Evolutionary conservation across 2,329 filamentous ascomycete genomes (phyloP), one percentile per base, ranked within the genome.

Genomic region (Zarea fungicola): DNA sequence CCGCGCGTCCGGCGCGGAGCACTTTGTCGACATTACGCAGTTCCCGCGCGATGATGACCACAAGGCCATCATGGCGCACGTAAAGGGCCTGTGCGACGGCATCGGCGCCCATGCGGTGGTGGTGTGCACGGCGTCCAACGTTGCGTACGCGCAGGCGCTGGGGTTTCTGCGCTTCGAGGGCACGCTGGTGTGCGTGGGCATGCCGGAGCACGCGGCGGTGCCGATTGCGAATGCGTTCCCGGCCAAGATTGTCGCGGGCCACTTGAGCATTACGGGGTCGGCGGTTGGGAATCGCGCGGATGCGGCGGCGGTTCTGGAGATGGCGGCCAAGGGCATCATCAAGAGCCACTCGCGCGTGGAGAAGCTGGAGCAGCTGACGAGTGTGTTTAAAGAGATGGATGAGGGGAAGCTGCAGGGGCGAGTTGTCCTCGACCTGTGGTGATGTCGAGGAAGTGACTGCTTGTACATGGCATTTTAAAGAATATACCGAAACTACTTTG

Each of bases 261-360:
- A 75, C 53, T 58, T 66, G 42, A 69, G 62, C n/a, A 74, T 80
- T 50, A 68, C 72, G 5, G 75, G 73, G 5, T 73, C 69, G 9
- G 68, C 72, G 1, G 74, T 78, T 13, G 76, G 76, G 0, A 77
- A 72, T 45, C 66, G 73, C 35, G 63, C 66, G 45, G 75, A 79
- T 25, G 75, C 75, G 10, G 56, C 13, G n/a, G 34, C 46, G 40
- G 39, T 41, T 13, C 40, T 52, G 14, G 45, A 48, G 1, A 37
- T 49, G 22, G 50, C 45, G 28, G 16, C 26, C 4, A 34, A 26
- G 18, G 50, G 50, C 18, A 16, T 49, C 40, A 47, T 52, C 25
- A 35, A 49, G 34, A 37, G 32, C 22, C 50, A 35, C 36, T 25
- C 41, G 3, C 35, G 25, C 6, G 35, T 52, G 10, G 45, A 49